These are phyloP conservation scores for Exophiala phaeomuriformis DNA, from an alignment of 2,329 filamentous ascomycete species.

Conservation along the genomic window DNA sequence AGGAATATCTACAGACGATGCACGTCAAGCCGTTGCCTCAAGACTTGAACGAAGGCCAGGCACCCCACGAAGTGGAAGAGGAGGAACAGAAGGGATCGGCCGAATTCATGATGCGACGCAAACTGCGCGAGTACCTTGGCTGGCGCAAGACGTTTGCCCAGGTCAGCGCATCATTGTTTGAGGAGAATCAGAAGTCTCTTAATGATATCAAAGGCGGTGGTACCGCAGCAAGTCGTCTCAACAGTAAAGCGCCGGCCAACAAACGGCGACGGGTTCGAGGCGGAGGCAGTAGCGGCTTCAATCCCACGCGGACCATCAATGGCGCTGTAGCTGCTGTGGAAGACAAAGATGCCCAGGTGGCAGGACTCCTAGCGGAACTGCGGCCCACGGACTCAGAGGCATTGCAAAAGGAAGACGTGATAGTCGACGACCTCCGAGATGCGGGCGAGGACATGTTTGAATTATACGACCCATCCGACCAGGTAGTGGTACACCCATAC, in stretches of 20 bases:
- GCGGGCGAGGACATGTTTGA: slow-evolving; percentile 72
- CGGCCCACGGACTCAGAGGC: slow-evolving; percentile 71
- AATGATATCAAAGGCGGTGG: slow-evolving; percentile 53
- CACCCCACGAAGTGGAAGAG: slow-evolving; percentile 37
- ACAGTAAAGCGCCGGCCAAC: slow-evolving; percentile 60
- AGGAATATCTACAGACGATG: slow-evolving; percentile 89
- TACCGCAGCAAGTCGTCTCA: slow-evolving; percentile 34
- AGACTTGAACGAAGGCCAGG: slow-evolving; percentile 35
- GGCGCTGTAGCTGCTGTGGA: slow-evolving; percentile 58
- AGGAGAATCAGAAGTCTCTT: slow-evolving; percentile 70
- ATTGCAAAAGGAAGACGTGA: slow-evolving; percentile 66
- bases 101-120: slow-evolving; percentile 82
- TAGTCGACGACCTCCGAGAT: slow-evolving; percentile 72
- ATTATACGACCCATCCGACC: slow-evolving; percentile 81
- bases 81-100: slow-evolving; percentile 62
- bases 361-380: slow-evolving; percentile 73
- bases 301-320: slow-evolving; percentile 58
- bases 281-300: slow-evolving; percentile 55
- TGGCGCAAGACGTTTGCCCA: slow-evolving; percentile 89
- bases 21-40: slow-evolving; percentile 53
- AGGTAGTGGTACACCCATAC: slow-evolving; percentile 86
- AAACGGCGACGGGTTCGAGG: slow-evolving; percentile 81
- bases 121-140: slow-evolving; percentile 73
- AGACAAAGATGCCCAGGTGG: slow-evolving; percentile 75
- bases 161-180: slow-evolving; percentile 68